A percentile compares a stretch with the other conserved stretches of the same genome.
Evolutionary conservation across 257 asterid genomes (phyloP).

Genomic region (Lithospermum erythrorhizon): DNA sequence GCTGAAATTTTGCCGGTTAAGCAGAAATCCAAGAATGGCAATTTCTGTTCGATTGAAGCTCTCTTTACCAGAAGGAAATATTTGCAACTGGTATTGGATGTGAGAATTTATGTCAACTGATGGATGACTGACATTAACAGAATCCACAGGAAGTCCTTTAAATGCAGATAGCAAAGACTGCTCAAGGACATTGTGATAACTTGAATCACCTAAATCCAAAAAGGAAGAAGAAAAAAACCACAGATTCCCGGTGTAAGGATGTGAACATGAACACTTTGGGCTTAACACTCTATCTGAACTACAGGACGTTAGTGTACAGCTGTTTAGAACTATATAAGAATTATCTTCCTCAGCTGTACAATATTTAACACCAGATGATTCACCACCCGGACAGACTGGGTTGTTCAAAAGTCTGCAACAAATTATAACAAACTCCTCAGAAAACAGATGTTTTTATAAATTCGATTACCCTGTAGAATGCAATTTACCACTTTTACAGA

Average conservation of each 20-base stretch:
- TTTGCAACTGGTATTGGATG: constrained; percentile 42
- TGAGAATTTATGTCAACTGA: constrained; percentile 31
- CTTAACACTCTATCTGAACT: constrained; percentile 35
- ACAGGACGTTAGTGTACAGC: constrained; percentile 44
- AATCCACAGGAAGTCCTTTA: constrained; percentile 55
- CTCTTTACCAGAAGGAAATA: constrained; percentile 57
- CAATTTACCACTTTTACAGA: too few relatives aligned
- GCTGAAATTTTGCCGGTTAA: constrained; percentile 56
- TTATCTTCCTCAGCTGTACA: constrained; percentile 24
- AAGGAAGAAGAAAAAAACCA: constrained; percentile 66
- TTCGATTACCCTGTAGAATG: not conserved
- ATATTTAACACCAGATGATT: constrained; percentile 18
- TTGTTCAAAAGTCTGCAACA: constrained; percentile 51
- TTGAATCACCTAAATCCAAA: constrained; percentile 47
- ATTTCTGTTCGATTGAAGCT: constrained; percentile 46
- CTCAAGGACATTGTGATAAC: constrained; percentile 40
- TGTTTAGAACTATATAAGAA: constrained; percentile 16
- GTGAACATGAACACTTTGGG: constrained; percentile 53
- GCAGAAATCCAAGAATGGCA: constrained; percentile 46
- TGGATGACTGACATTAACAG: constrained; percentile 41
- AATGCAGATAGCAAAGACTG: constrained; percentile 39
- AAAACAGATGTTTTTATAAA: not conserved
- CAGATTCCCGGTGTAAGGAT: constrained; percentile 65
- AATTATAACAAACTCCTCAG: not conserved
- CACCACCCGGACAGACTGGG: constrained; percentile 53